Conservation (phyloP, 352 stramenopile genomes). For the Aphanomyces euteiches region DNA sequence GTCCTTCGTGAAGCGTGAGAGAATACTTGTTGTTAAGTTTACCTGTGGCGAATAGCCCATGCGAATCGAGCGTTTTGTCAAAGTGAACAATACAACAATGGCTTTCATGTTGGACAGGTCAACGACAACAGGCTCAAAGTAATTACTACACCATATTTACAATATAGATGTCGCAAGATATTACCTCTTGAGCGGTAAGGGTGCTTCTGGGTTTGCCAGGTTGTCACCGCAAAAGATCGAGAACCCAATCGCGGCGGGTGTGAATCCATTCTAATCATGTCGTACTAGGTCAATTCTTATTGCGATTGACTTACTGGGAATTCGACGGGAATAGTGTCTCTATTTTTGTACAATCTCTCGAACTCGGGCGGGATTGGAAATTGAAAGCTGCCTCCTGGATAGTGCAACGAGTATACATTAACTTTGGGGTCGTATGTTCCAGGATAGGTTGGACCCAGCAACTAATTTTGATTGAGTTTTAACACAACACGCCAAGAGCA, state of each 20-base stretch:
- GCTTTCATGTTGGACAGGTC: slow-evolving; percentile 46
- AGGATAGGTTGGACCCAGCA: slow-evolving; percentile 83
- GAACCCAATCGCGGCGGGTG: slow-evolving; percentile 62
- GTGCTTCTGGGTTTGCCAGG: slow-evolving; percentile 39
- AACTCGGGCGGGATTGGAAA: slow-evolving; percentile 80
- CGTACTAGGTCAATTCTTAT: background rate
- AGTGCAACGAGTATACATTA: slow-evolving; percentile 68
- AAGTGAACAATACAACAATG: slow-evolving; percentile 45
- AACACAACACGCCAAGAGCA: background rate
- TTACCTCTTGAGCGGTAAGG: slow-evolving; percentile 52
- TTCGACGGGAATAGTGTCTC: slow-evolving; percentile 72
- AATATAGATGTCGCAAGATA: background rate
- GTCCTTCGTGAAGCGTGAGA: slow-evolving; percentile 37
- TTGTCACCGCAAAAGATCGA: slow-evolving; percentile 63
- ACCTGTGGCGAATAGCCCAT: slow-evolving; percentile 81
- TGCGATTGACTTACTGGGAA: slow-evolving; percentile 50
- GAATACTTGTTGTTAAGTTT: slow-evolving; percentile 1
- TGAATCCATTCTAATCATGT: slow-evolving; percentile 57
- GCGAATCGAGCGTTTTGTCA: slow-evolving; percentile 60
- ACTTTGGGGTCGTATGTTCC: slow-evolving; percentile 62
- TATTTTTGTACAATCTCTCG: slow-evolving; percentile 63
- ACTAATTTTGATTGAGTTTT: slow-evolving; percentile 33
- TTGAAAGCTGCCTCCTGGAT: slow-evolving; percentile 63
- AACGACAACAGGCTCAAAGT: slow-evolving; percentile 67
- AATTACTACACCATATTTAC: slow-evolving; percentile 43